phyloP scores from a whole-genome alignment of 192 early-diverging fungal genomes.

The Backusella psychrophila region DNA sequence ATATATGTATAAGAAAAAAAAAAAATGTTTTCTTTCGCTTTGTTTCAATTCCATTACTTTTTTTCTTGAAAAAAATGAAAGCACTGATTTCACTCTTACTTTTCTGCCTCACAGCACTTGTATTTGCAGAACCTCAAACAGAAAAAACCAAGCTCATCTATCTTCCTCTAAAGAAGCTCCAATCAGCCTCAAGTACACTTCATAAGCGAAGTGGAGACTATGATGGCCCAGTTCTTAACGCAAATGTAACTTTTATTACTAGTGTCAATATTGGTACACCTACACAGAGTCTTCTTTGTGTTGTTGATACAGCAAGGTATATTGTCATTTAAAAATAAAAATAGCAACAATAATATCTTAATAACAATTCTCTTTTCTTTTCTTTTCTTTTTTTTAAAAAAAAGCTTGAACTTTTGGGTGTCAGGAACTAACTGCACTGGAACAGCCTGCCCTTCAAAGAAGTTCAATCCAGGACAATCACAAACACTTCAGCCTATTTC shows the following conservation, averaged over 20 bases:
- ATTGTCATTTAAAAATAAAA: background rate
- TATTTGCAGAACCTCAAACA: background rate
- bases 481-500: background rate
- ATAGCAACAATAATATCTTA: background rate
- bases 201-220: background rate
- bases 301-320: slow-evolving; percentile 6
- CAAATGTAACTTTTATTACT: background rate
- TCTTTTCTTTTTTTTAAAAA: background rate
- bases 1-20: background rate
- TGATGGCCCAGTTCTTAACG: background rate
- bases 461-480: background rate
- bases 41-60: background rate
- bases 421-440: background rate
- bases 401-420: background rate
- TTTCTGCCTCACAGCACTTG: background rate
- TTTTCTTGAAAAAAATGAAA: background rate
- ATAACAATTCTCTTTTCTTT: background rate
- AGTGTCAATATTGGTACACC: background rate
- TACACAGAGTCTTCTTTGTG: background rate
- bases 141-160: background rate
- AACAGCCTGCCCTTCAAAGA: background rate
- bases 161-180: background rate
- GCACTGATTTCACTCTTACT: background rate
- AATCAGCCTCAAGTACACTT: background rate
- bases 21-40: background rate